A percentile compares a stretch with the other conserved stretches of the same genome.
phyloP scores from a whole-genome alignment of 192 early-diverging fungal genomes.

The Podila verticillata region DNA sequence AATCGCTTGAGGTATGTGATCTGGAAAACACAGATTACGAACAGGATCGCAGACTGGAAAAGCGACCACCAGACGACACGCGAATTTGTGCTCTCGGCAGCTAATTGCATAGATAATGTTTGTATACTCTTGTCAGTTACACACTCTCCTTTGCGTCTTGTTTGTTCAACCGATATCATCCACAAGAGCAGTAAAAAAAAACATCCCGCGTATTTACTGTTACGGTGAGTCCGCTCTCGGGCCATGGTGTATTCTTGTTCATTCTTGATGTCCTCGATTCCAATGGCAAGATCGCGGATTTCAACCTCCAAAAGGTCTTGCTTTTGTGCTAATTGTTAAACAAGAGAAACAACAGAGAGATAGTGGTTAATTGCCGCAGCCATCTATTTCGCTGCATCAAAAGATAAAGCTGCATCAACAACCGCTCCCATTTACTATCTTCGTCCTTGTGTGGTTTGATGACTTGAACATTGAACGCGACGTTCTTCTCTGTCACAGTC shows the following conservation, averaged over 20 bases:
- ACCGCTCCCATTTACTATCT: slow-evolving; percentile 20
- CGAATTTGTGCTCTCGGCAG: slow-evolving; percentile 81
- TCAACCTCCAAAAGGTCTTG: slow-evolving; percentile 70
- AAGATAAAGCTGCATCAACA: slow-evolving; percentile 10
- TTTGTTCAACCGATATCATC: too few species aligned
- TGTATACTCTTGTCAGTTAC: too few species aligned
- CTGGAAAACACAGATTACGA: slow-evolving; percentile 77
- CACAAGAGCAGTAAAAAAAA: too few species aligned
- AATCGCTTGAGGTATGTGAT: slow-evolving; percentile 79
- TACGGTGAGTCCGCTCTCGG: slow-evolving; percentile 69
- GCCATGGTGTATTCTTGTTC: slow-evolving; percentile 77
- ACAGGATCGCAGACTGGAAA: slow-evolving; percentile 66
- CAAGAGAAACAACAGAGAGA: slow-evolving; percentile 16
- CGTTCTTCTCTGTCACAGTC: slow-evolving; percentile 63
- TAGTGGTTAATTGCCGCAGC: neutral
- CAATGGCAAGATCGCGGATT: slow-evolving; percentile 69
- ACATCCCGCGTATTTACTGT: slow-evolving; percentile 63
- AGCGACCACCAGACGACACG: slow-evolving; percentile 85
- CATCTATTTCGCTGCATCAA: too few species aligned
- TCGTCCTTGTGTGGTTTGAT: slow-evolving; percentile 54
- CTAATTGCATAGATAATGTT: slow-evolving; percentile 40
- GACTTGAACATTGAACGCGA: slow-evolving; percentile 68
- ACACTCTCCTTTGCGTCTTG: too few species aligned
- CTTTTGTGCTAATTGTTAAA: slow-evolving; percentile 14
- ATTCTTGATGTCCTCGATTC: slow-evolving; percentile 70